phyloP scores from a whole-genome alignment of 108 stramenopile genomes.

The Aurantiochytrium sp. region DNA sequence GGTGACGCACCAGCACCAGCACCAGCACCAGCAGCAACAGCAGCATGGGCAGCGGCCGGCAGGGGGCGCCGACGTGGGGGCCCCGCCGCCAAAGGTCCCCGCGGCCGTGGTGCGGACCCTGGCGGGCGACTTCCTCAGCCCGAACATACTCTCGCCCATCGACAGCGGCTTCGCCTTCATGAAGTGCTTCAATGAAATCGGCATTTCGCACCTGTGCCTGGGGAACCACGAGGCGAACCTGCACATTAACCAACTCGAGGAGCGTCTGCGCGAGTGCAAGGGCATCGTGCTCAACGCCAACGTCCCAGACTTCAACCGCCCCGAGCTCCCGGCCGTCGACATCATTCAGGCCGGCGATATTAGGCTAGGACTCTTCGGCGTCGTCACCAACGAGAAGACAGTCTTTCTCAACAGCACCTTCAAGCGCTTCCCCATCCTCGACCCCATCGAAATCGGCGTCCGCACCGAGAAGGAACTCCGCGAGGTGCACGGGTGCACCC shows the following conservation, averaged over 20 bases:
- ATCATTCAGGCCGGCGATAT: not conserved
- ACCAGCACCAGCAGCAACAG: not conserved
- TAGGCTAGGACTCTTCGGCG: conserved; percentile 62
- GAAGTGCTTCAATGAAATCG: conserved; percentile 53
- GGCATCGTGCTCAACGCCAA: conserved; percentile 57
- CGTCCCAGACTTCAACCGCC: conserved; percentile 33
- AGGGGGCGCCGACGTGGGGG: too few species aligned
- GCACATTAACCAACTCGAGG: conserved; percentile 33
- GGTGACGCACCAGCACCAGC: not conserved
- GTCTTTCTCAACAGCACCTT: conserved; percentile 67
- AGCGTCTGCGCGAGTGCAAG: not conserved
- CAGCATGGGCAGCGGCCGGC: not conserved
- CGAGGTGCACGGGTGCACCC: conserved; percentile 37
- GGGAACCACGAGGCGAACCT: conserved; percentile 77
- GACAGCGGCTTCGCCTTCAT: conserved; percentile 68
- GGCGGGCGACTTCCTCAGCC: conserved; percentile 69
- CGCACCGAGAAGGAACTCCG: not conserved
- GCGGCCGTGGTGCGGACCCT: conserved; percentile 53
- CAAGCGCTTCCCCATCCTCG: conserved; percentile 57
- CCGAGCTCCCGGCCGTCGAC: not conserved
- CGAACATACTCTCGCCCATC: conserved; percentile 61
- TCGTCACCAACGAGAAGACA: conserved; percentile 64
- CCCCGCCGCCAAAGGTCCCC: not conserved
- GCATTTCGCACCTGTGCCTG: conserved; percentile 64
- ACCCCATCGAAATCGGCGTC: conserved; percentile 51